Percentiles rank a stretch among this genome's conserved stretches.
These are phyloP conservation scores for Capniomyces stellatus DNA, from an alignment of 371 early-diverging fungal genomes.

Conservation along the genomic window DNA sequence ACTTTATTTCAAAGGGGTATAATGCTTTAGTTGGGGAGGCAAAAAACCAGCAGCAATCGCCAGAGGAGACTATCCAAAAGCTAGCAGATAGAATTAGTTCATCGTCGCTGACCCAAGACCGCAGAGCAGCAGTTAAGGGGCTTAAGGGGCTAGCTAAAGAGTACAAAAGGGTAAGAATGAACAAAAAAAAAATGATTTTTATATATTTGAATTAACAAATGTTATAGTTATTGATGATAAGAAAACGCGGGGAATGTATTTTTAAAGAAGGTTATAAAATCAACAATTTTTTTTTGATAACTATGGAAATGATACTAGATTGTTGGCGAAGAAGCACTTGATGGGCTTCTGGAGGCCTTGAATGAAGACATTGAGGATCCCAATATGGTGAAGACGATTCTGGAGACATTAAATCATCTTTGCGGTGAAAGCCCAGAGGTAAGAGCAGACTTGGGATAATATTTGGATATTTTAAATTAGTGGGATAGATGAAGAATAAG, in stretches of 20 bases:
- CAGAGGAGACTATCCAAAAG: constrained; percentile 67
- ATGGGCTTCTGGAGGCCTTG: not conserved
- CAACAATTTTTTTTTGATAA: too few relatives aligned
- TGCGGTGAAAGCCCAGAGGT: not conserved
- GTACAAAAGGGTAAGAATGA: constrained; percentile 37
- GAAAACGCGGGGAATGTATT: too few relatives aligned
- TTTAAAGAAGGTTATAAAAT: too few relatives aligned
- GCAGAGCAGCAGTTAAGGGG: constrained; percentile 67
- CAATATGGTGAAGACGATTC: not conserved
- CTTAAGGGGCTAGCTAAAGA: constrained; percentile 74
- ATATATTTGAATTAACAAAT: not conserved
- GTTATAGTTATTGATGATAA: too few relatives aligned
- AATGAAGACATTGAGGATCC: constrained; percentile 3
- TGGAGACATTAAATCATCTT: constrained; percentile 1
- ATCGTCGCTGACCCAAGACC: constrained; percentile 72
- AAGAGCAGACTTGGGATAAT: not conserved
- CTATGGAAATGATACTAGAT: too few relatives aligned
- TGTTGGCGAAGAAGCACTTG: constrained; percentile 4
- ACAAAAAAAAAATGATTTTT: not conserved
- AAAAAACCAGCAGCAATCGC: constrained; percentile 52
- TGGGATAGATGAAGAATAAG: too few relatives aligned
- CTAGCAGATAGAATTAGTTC: constrained; percentile 69
- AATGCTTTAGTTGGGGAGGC: constrained; percentile 60
- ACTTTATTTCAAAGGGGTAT: constrained; percentile 56
- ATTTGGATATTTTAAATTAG: too few relatives aligned